A percentile compares a stretch with the other conserved stretches of the same genome.
Evolutionary conservation across 1,284 basidiomycete species (phyloP).

Genomic region (Bjerkandera adusta): DNA sequence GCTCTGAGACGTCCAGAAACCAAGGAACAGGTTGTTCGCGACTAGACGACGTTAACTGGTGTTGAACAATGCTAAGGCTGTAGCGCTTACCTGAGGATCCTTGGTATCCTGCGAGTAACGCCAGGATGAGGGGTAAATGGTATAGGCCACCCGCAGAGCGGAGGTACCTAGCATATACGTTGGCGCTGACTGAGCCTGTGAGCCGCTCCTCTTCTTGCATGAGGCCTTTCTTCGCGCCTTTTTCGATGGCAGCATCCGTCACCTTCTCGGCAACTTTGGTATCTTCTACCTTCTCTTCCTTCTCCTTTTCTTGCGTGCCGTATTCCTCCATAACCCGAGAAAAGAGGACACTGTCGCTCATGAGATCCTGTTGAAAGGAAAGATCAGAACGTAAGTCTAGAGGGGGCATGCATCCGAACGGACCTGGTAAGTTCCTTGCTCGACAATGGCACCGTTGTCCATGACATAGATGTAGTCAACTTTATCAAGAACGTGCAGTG

Average conservation of each 20-base stretch:
- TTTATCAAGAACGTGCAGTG: constrained; percentile 68
- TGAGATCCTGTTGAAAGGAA: constrained; percentile 41
- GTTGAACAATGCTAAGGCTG: background rate
- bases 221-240: constrained; percentile 19
- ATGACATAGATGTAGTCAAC: constrained; percentile 71
- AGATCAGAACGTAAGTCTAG: background rate
- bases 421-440: constrained; percentile 61
- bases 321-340: constrained; percentile 62
- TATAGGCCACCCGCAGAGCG: constrained; percentile 46
- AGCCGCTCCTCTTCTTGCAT: constrained; percentile 38
- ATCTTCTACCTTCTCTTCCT: constrained; percentile 26
- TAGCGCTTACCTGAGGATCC: constrained; percentile 28
- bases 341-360: constrained; percentile 51
- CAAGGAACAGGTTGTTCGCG: constrained; percentile 38
- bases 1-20: constrained; percentile 38
- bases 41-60: constrained; percentile 22
- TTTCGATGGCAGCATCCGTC: constrained; percentile 10
- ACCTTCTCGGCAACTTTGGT: constrained; percentile 25
- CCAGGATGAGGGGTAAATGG: constrained; percentile 38
- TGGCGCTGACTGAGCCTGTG: constrained; percentile 30
- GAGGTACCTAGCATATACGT: constrained; percentile 39
- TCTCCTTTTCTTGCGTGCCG: constrained; percentile 41
- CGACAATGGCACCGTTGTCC: constrained; percentile 66
- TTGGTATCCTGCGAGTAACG: constrained; percentile 26
- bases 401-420: constrained; percentile 8